Percentiles rank a stretch among this genome's conserved stretches.
Evolutionary conservation across 2,329 filamentous ascomycete species (phyloP).

Genomic region (Paecilomyces sp.): DNA sequence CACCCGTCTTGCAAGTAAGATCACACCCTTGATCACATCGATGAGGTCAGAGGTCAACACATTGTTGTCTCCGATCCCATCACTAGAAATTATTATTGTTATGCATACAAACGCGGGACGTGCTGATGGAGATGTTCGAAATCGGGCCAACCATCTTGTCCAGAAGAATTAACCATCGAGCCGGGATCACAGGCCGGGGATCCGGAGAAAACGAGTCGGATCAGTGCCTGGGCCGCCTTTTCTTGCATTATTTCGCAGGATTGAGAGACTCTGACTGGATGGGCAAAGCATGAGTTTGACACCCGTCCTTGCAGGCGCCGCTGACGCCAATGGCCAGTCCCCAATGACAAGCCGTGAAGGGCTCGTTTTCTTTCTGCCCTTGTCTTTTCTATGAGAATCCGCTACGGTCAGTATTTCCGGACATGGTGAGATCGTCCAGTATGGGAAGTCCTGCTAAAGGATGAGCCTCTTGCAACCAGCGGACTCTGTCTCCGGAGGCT

Average conservation of each 20-base stretch:
- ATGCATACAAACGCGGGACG: background rate
- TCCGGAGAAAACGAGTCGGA: background rate
- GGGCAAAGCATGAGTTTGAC: background rate
- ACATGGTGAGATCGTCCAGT: background rate
- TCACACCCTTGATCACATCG: background rate
- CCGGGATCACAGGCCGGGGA: background rate
- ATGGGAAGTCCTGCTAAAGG: background rate
- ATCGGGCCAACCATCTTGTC: background rate
- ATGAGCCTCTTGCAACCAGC: background rate
- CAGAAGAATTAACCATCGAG: background rate
- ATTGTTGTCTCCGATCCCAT: background rate
- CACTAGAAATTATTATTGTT: background rate
- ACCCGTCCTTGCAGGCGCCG: background rate
- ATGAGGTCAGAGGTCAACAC: background rate
- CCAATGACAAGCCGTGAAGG: background rate
- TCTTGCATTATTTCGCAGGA: background rate
- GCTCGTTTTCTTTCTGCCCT: background rate
- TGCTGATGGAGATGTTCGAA: background rate
- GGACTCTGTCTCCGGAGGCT: background rate
- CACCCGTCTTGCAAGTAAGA: background rate
- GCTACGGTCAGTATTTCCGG: background rate
- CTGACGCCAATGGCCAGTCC: background rate
- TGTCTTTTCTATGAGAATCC: background rate
- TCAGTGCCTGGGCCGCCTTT: background rate
- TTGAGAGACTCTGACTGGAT: background rate